Evolutionary conservation across 2,329 filamentous ascomycete species (phyloP).

Genomic region (Lecanicillium sp.): DNA sequence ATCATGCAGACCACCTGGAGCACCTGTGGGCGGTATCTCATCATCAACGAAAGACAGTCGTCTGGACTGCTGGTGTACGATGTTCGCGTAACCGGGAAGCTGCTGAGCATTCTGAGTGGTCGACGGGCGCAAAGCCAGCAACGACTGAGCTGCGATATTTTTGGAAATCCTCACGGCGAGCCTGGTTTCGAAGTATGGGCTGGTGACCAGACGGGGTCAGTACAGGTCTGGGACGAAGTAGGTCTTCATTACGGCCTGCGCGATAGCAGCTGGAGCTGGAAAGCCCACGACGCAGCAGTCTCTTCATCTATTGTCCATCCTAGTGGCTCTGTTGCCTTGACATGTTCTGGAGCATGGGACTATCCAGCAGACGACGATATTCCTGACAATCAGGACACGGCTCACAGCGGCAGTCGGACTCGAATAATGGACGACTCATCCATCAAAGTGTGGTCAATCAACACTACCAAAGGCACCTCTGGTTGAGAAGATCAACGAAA

Average conservation of each 20-base stretch:
- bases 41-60: conserved; percentile 52
- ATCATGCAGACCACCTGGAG: conserved; percentile 55
- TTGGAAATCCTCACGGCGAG: conserved; percentile 22
- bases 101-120: conserved; percentile 46
- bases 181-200: conserved; percentile 55
- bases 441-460: conserved; percentile 7
- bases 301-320: conserved; percentile 42
- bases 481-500: too few species aligned
- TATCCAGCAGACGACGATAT: conserved; percentile 15
- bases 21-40: conserved; percentile 52
- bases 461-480: too few species aligned
- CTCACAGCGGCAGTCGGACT: background rate
- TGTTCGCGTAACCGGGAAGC: conserved; percentile 47
- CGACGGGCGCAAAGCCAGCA: conserved; percentile 46
- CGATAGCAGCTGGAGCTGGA: conserved; percentile 41
- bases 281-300: conserved; percentile 36
- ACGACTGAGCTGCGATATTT: conserved; percentile 47
- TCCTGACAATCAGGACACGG: background rate
- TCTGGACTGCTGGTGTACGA: conserved; percentile 52
- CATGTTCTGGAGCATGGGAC: conserved; percentile 48
- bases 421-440: conserved; percentile 3
- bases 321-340: conserved; percentile 47
- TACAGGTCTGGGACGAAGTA: conserved; percentile 52
- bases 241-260: conserved; percentile 37
- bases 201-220: conserved; percentile 43